A percentile compares a stretch with the other conserved stretches of the same genome.
phyloP scores from a whole-genome alignment of 805 yeast genomes.

The Candida montana region DNA sequence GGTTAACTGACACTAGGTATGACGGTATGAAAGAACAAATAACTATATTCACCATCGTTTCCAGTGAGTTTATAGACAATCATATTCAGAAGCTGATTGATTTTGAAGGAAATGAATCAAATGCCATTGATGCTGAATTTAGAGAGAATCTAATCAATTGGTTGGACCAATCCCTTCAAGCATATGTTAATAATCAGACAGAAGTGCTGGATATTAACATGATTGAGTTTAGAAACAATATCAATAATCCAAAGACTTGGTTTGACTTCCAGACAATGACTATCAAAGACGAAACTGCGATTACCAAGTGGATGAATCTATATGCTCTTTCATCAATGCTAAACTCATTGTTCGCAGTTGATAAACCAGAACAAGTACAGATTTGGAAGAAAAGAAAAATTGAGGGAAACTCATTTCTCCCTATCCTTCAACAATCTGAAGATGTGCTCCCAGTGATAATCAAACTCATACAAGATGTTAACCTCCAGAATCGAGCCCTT shows the following conservation, averaged over 20 bases:
- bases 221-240: conserved; percentile 13
- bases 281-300: conserved; percentile 4
- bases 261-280: conserved; percentile 24
- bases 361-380: conserved; percentile 2
- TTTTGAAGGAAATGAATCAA: conserved; percentile 8
- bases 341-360: conserved; percentile 10
- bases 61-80: conserved; percentile 34
- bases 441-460: conserved; percentile 25
- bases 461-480: conserved; percentile 6
- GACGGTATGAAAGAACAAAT: conserved; percentile 40
- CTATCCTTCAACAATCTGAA: conserved; percentile 21
- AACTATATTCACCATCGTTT: conserved; percentile 39
- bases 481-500: conserved; percentile 7
- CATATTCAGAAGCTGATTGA: conserved; percentile 21
- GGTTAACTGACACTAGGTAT: conserved; percentile 36
- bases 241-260: conserved; percentile 9
- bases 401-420: conserved; percentile 21
- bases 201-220: conserved; percentile 4
- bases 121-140: conserved; percentile 3
- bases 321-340: conserved; percentile 31
- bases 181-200: neutral
- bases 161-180: conserved; percentile 11
- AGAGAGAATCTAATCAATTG: conserved; percentile 13
- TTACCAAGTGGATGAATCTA: conserved; percentile 37
- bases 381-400: conserved; percentile 27